Evolutionary conservation across 768 basidiomycete genomes (phyloP).

Genomic region (Tubosaeta sp.): DNA sequence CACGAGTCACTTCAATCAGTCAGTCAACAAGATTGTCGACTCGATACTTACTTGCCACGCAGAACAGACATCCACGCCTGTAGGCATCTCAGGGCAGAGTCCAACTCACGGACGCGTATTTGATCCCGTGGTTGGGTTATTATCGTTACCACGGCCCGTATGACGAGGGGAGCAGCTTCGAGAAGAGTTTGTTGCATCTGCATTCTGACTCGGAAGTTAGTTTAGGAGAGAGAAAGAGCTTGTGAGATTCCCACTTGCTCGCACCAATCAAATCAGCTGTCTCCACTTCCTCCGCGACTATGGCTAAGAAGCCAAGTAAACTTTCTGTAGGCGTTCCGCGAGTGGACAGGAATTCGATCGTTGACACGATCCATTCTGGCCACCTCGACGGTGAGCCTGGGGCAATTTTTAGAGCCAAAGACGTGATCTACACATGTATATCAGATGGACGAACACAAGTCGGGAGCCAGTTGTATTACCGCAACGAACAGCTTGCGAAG

Average conservation of each 20-base stretch:
- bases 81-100: constrained; percentile 72
- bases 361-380: constrained; percentile 73
- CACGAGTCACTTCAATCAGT: constrained; percentile 2
- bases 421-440: constrained; percentile 44
- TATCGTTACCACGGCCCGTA: constrained; percentile 59
- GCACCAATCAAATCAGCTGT: constrained; percentile 70
- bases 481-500: constrained; percentile 86
- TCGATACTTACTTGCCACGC: constrained; percentile 53
- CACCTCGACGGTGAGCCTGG: constrained; percentile 55
- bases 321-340: constrained; percentile 55
- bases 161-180: constrained; percentile 66
- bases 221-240: background rate
- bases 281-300: constrained; percentile 79
- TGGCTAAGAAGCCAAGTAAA: constrained; percentile 72
- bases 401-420: constrained; percentile 67
- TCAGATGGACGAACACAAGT: constrained; percentile 2
- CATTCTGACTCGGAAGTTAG: constrained; percentile 37
- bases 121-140: constrained; percentile 41
- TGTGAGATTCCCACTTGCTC: constrained; percentile 54
- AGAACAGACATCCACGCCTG: constrained; percentile 79
- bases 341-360: constrained; percentile 56
- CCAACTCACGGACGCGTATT: constrained; percentile 41
- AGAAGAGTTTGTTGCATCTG: constrained; percentile 63
- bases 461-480: constrained; percentile 36
- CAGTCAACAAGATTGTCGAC: background rate